Conservation (phyloP, 352 stramenopile genomes). For the Pelagophyceae sp. region DNA sequence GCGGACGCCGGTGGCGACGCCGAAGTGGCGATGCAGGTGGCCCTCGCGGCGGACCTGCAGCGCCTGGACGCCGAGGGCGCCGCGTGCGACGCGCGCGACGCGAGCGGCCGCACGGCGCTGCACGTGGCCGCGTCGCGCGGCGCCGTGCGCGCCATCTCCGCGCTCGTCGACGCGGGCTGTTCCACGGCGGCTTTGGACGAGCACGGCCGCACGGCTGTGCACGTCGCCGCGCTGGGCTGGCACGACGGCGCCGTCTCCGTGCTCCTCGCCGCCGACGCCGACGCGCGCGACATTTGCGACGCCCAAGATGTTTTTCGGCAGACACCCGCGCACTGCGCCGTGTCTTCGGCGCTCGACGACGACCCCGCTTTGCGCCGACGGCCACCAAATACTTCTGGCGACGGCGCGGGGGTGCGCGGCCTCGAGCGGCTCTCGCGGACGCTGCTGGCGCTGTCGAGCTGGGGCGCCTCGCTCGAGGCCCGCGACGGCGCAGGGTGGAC, state of each 20-base stretch:
- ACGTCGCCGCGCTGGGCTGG: neutral
- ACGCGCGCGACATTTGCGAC: neutral
- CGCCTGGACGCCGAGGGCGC: neutral
- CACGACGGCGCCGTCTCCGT: neutral
- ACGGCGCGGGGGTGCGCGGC: no score
- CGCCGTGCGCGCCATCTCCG: neutral
- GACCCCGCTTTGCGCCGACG: neutral
- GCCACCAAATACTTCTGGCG: no score
- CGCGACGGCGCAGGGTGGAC: constrained; percentile 5
- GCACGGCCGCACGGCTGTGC: neutral
- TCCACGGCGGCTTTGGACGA: neutral
- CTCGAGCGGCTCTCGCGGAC: neutral
- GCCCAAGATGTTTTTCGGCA: neutral
- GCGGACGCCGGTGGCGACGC: no score
- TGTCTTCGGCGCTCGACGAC: neutral
- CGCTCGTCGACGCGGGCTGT: neutral
- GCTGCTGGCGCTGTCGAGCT: neutral
- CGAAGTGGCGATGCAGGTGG: neutral
- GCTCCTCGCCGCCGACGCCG: neutral
- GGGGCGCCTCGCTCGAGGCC: constrained; percentile 2
- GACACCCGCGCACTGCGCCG: neutral
- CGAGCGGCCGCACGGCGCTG: neutral
- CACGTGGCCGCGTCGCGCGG: constrained; percentile 7
- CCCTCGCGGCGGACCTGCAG: neutral
- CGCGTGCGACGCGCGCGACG: neutral